Conservation (phyloP, 805 yeast genomes). For the Candida endomychidarum region DNA sequence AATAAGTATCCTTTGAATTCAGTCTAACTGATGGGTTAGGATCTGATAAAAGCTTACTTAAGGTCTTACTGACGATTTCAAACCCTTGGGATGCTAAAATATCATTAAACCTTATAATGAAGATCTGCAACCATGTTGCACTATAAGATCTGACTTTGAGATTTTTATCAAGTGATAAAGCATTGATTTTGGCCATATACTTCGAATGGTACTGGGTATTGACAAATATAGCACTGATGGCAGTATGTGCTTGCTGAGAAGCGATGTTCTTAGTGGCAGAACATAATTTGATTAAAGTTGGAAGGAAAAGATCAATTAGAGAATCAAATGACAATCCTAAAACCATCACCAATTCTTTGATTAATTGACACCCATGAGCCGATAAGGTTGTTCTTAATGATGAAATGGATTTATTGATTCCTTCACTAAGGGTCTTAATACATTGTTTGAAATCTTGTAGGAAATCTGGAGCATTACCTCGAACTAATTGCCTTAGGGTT, state of each 20-base stretch:
- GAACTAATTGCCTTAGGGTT: conserved; percentile 55
- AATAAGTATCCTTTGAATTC: conserved; percentile 67
- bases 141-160: conserved; percentile 68
- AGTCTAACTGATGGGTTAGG: conserved; percentile 81
- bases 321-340: conserved; percentile 44
- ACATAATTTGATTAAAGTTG: conserved; percentile 51
- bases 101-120: conserved; percentile 52
- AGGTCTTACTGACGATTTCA: conserved; percentile 49
- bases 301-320: conserved; percentile 49
- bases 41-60: conserved; percentile 66
- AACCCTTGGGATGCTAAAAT: conserved; percentile 19
- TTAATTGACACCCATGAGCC: conserved; percentile 68
- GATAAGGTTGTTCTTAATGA: conserved; percentile 87
- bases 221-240: conserved; percentile 54
- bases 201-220: conserved; percentile 55
- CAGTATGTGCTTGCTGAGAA: conserved; percentile 55
- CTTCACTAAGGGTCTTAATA: conserved; percentile 41
- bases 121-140: conserved; percentile 67
- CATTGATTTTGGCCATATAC: conserved; percentile 47
- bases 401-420: conserved; percentile 60
- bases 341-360: conserved; percentile 61
- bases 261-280: conserved; percentile 65
- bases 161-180: conserved; percentile 66
- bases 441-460: conserved; percentile 37
- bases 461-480: conserved; percentile 51